These are phyloP conservation scores for Kwoniella bestiolae DNA, from an alignment of 768 basidiomycete species.

Conservation along the genomic window DNA sequence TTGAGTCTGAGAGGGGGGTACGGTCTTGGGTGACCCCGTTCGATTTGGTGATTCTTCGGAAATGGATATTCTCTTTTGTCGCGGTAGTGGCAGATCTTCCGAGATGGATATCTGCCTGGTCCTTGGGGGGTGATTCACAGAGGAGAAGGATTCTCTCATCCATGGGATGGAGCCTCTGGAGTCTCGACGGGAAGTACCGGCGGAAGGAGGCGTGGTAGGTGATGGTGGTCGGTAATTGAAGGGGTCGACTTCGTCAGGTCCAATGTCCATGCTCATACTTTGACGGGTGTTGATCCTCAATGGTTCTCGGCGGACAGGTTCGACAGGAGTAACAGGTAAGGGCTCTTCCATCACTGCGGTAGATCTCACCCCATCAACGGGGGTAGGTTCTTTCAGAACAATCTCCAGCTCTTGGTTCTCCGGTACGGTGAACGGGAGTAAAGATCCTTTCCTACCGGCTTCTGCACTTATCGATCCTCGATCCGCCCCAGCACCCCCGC, in stretches of 20 bases:
- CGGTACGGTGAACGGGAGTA: constrained; percentile 11
- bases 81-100: constrained; percentile 10
- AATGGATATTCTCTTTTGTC: constrained; percentile 12
- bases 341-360: constrained; percentile 13
- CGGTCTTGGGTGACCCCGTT: constrained; percentile 1
- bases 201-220: constrained; percentile 3
- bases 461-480: constrained; percentile 1
- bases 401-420: constrained; percentile 23
- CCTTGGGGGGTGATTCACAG: constrained; percentile 7
- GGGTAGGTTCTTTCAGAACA: constrained; percentile 23
- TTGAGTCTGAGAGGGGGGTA: not conserved
- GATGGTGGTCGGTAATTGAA: constrained; percentile 9
- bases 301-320: not conserved
- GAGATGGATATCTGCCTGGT: constrained; percentile 20
- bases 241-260: constrained; percentile 21
- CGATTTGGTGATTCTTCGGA: constrained; percentile 10
- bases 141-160: constrained; percentile 10
- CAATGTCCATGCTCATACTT: constrained; percentile 1
- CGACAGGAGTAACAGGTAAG: not conserved
- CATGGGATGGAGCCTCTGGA: constrained; percentile 18
- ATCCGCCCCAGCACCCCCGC: constrained; percentile 3
- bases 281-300: not conserved
- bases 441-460: constrained; percentile 5
- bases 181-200: not conserved
- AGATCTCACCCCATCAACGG: constrained; percentile 7